Evolutionary conservation across 768 basidiomycete genomes (phyloP), one percentile per base, ranked within the genome.

Genomic region (Coprinopsis sp.): DNA sequence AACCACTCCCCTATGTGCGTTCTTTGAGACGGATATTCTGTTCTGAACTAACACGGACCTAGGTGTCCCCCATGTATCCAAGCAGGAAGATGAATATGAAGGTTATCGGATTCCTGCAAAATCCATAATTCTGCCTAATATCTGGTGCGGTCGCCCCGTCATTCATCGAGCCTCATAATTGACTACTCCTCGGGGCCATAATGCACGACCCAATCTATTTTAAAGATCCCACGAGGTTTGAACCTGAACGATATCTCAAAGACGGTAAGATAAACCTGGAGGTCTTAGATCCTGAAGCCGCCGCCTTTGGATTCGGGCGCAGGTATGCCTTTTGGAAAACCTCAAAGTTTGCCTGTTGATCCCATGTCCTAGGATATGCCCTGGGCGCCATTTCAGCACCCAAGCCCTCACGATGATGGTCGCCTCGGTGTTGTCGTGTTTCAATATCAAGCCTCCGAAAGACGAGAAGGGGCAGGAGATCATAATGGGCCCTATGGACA

Each of bases 101-200:
- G 67, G 67, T 4, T 67, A 66, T 49, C 58, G 56, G 30, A 66
- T 70, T 34, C 68, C 70, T 13, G 61, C 62, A 49, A 69, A 69
- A 2, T 51, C 60, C 16, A 37, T 56, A 12, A 40, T 62, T 1
- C 38, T 58, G 21, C 42, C 55, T 16, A 62, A 58, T 38, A 49
- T 37, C 27, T 62, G 59, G 59, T 60, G 30, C 8, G 30, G 10
- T n/a, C n/a, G n/a, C 30, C 30, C 8, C 8, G 8, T 31, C 8
- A 8, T 31, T 31, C n/a, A n/a, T 31, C 8, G 30, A n/a, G 10
- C 8, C 8, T 8, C 10, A n/a, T n/a, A 8, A n/a, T 31, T 31
- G 8, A 8, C 8, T n/a, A n/a, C 8, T 8, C 30, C 8, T 31
- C n/a, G 49, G 51, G 46, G 30, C 37, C 4, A 61, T 66, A 11